Conservation (phyloP, 2,329 filamentous ascomycete species). For the Verticillium dahliae region DNA sequence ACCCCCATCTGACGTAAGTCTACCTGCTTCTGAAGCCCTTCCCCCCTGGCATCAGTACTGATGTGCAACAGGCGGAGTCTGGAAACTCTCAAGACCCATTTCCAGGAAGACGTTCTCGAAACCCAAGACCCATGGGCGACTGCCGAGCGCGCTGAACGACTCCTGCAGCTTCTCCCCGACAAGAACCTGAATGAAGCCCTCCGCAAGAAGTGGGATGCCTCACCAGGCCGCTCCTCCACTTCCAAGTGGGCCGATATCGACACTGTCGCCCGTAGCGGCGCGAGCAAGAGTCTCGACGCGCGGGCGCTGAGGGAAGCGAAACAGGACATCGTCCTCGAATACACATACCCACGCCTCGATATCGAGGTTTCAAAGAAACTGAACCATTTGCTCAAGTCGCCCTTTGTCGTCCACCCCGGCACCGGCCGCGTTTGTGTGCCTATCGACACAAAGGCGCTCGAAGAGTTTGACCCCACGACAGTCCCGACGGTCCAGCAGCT, state of each 20-base stretch:
- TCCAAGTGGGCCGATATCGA: slow-evolving; percentile 96
- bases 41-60: background rate
- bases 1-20: slow-evolving; percentile 74
- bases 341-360: slow-evolving; percentile 95
- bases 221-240: slow-evolving; percentile 67
- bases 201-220: slow-evolving; percentile 83
- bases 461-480: slow-evolving; percentile 76
- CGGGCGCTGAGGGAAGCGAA: slow-evolving; percentile 78
- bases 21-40: too few relatives aligned
- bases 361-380: slow-evolving; percentile 96
- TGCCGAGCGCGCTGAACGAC: slow-evolving; percentile 63
- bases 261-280: slow-evolving; percentile 69
- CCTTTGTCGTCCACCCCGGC: slow-evolving; percentile 92
- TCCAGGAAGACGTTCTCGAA: slow-evolving; percentile 73
- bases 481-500: slow-evolving; percentile 88
- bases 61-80: slow-evolving; percentile 61
- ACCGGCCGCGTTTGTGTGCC: slow-evolving; percentile 94
- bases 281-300: slow-evolving; percentile 64
- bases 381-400: slow-evolving; percentile 95
- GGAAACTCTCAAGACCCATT: slow-evolving; percentile 76
- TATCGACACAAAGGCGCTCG: slow-evolving; percentile 68
- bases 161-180: slow-evolving; percentile 83
- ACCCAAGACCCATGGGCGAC: slow-evolving; percentile 81
- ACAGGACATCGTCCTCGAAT: slow-evolving; percentile 93
- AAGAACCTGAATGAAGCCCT: slow-evolving; percentile 69